phyloP scores from a whole-genome alignment of 2,329 filamentous ascomycete genomes.

The Phoma herbarum region DNA sequence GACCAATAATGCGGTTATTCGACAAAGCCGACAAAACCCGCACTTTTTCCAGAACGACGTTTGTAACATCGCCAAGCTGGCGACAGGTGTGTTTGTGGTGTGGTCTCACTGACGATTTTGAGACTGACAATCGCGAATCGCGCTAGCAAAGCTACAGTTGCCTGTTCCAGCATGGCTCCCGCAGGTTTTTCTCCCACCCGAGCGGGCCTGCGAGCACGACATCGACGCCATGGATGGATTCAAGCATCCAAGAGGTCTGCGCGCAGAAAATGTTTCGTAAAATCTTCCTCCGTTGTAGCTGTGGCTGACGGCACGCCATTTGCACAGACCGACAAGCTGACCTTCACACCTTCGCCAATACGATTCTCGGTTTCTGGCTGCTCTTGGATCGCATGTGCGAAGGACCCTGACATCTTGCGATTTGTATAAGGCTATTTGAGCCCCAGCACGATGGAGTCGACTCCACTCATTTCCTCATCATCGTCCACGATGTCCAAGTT shows the following conservation, averaged over 20 bases:
- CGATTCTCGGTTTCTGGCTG: slow-evolving; percentile 4
- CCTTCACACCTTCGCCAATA: slow-evolving; percentile 8
- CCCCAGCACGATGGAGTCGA: slow-evolving; percentile 15
- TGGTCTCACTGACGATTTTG: slow-evolving; percentile 6
- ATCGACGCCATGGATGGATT: slow-evolving; percentile 17
- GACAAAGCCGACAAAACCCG: slow-evolving; percentile 12
- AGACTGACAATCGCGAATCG: slow-evolving; percentile 16
- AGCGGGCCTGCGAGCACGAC: slow-evolving; percentile 14
- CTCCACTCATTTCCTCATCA: slow-evolving; percentile 20
- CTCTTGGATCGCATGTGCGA: slow-evolving; percentile 17
- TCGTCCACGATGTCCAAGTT: slow-evolving; percentile 27
- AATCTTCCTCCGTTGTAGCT: slow-evolving; percentile 14
- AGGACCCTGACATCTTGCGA: slow-evolving; percentile 1
- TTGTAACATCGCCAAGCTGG: slow-evolving; percentile 14
- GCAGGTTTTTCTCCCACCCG: slow-evolving; percentile 8
- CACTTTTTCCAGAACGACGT: slow-evolving; percentile 2
- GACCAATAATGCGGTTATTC: neutral
- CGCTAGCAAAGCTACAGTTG: slow-evolving; percentile 12
- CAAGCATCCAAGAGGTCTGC: slow-evolving; percentile 16
- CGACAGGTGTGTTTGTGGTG: slow-evolving; percentile 11
- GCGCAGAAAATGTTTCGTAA: slow-evolving; percentile 20
- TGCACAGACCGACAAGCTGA: slow-evolving; percentile 13
- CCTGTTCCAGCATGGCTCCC: slow-evolving; percentile 9
- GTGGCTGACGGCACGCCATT: slow-evolving; percentile 16
- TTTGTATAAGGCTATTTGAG: slow-evolving; percentile 13